These are phyloP conservation scores for Trichocladium antarcticum DNA, from an alignment of 495 filamentous ascomycete species.

Conservation along the genomic window DNA sequence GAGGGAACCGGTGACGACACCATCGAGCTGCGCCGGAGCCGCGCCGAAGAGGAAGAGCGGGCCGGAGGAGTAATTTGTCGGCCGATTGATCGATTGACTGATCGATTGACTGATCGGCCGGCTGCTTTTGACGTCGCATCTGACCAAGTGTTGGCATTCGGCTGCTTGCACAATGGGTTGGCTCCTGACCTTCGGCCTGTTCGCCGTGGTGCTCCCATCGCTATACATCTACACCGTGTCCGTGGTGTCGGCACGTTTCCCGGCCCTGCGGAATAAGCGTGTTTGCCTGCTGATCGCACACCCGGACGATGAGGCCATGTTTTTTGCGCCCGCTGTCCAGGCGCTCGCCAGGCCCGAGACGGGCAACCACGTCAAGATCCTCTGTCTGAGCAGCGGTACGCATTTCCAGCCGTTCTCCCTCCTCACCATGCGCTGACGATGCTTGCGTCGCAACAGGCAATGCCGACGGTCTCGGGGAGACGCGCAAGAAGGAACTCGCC, in stretches of 20 bases:
- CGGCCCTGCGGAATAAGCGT: constrained; percentile 61
- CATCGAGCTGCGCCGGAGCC: too few relatives aligned
- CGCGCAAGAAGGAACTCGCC: constrained; percentile 69
- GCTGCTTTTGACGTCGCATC: not conserved
- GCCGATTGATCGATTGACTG: not conserved
- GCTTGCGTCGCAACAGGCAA: constrained; percentile 43
- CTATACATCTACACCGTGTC: constrained; percentile 51
- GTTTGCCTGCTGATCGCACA: constrained; percentile 90
- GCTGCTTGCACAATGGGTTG: constrained; percentile 17
- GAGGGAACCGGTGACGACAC: too few relatives aligned
- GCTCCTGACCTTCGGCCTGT: constrained; percentile 29
- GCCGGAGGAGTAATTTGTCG: too few relatives aligned
- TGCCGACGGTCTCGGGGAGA: constrained; percentile 75
- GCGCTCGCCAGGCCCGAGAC: constrained; percentile 59
- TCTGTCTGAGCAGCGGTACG: constrained; percentile 78
- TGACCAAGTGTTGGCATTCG: not conserved
- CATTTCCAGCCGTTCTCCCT: not conserved
- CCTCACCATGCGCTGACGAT: not conserved
- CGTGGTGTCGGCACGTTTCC: constrained; percentile 48
- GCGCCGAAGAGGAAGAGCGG: too few relatives aligned
- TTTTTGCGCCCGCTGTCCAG: constrained; percentile 83
- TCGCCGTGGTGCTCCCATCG: constrained; percentile 47
- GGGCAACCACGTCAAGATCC: constrained; percentile 83
- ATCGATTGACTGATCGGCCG: not conserved
- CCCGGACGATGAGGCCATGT: constrained; percentile 98